Percentiles rank a stretch among this genome's conserved stretches.
phyloP scores from a whole-genome alignment of 108 stramenopile genomes.

The Nannochloropsis gaditana region DNA sequence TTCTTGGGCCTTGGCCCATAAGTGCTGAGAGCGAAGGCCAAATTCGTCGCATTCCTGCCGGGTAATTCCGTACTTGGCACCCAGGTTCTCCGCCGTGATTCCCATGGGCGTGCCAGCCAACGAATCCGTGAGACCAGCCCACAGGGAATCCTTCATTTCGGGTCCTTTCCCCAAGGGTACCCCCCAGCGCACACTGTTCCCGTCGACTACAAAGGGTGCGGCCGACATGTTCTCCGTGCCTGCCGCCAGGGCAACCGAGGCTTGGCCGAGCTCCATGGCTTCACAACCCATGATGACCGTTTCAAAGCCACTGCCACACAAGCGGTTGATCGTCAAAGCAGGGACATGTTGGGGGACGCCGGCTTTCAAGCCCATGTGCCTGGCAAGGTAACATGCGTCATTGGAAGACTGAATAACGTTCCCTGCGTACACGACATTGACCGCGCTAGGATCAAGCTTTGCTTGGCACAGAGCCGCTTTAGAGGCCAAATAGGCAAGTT shows the following conservation, averaged over 20 bases:
- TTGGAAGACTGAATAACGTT: slow-evolving; percentile 85
- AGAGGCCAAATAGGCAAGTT: slow-evolving; percentile 41
- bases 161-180: slow-evolving; percentile 76
- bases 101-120: slow-evolving; percentile 88
- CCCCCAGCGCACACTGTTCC: slow-evolving; percentile 71
- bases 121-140: slow-evolving; percentile 74
- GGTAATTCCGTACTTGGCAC: slow-evolving; percentile 75
- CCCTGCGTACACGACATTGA: slow-evolving; percentile 84
- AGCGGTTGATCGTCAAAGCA: slow-evolving; percentile 88
- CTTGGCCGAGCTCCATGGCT: slow-evolving; percentile 76
- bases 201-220: slow-evolving; percentile 74
- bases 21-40: slow-evolving; percentile 73
- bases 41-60: slow-evolving; percentile 81
- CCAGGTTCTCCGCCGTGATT: slow-evolving; percentile 94
- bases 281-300: slow-evolving; percentile 74
- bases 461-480: slow-evolving; percentile 63
- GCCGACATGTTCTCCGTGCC: slow-evolving; percentile 95
- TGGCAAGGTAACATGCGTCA: slow-evolving; percentile 85
- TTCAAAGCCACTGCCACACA: slow-evolving; percentile 96
- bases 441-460: slow-evolving; percentile 60
- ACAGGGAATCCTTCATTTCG: slow-evolving; percentile 56
- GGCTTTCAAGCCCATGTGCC: slow-evolving; percentile 79
- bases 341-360: slow-evolving; percentile 69
- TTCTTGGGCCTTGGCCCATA: slow-evolving; percentile 61
- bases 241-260: slow-evolving; percentile 74